phyloP scores from a whole-genome alignment of 192 early-diverging fungal genomes.

The Coemansia sp. region DNA sequence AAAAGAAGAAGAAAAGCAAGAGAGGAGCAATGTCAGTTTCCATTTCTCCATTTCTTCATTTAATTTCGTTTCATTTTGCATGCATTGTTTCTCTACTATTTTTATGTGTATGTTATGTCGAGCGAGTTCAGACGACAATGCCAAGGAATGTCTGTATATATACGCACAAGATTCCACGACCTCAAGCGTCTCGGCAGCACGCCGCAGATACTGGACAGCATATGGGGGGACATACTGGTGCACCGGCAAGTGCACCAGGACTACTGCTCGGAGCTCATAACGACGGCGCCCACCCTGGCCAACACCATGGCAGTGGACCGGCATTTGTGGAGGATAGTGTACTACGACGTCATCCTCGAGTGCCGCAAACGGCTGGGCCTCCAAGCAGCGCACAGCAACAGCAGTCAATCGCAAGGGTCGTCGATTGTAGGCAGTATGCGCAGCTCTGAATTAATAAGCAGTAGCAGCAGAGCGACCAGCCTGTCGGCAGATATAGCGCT shows the following conservation, averaged over 20 bases:
- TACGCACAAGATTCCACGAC: constrained; percentile 17
- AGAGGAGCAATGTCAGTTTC: too few species aligned
- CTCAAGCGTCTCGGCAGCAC: constrained; percentile 24
- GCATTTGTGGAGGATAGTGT: constrained; percentile 32
- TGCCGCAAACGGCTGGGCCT: constrained; percentile 46
- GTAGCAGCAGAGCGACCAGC: constrained; percentile 9
- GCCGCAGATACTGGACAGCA: constrained; percentile 17
- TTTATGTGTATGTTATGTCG: constrained; percentile 4
- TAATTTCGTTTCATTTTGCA: neutral
- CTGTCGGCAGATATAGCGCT: constrained; percentile 2
- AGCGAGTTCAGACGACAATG: constrained; percentile 18
- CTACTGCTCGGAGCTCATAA: constrained; percentile 33
- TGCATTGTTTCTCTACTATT: neutral
- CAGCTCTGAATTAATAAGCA: constrained; percentile 7
- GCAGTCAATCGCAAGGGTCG: constrained; percentile 24
- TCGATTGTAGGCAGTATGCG: constrained; percentile 29
- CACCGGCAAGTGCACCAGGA: constrained; percentile 33
- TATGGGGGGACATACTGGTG: constrained; percentile 43
- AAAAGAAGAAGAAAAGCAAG: neutral
- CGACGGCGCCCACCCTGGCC: constrained; percentile 11
- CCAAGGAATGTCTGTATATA: constrained; percentile 14
- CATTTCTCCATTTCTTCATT: too few species aligned
- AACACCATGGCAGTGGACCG: constrained; percentile 19
- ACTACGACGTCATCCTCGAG: constrained; percentile 41
- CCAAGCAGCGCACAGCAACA: neutral